Evolutionary conservation across 176 grass and related monocot species (phyloP), one percentile per base, ranked within the genome.

Genomic region (Aegilops bicornis): DNA sequence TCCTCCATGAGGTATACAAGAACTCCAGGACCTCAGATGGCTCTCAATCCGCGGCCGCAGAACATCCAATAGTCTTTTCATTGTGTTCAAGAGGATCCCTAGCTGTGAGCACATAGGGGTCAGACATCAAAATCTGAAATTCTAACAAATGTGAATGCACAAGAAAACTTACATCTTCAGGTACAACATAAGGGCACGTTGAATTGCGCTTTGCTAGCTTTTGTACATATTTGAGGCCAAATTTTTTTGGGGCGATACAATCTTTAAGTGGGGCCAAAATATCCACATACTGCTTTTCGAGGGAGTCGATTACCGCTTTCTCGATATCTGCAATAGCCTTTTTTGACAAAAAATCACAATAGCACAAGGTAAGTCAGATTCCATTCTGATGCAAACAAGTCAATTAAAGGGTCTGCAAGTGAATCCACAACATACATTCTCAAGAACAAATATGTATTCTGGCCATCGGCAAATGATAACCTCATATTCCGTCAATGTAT

Each of bases 321-420:
- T 99, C 94, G 83, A 99, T 84, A 96, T 99, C 97, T 83, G 92
- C 97, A 92, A 99, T 96, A 43, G 97, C 97, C 97, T 99, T 86
- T 88, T 91, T 45, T 88, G 87, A 83, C 63, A 63, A 89, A 89
- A 9, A 88, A 90, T 52, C 22, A 77, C 86, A 88, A 89, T 25
- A 73, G 78, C 62, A 79, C 16, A 71, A 71, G 10, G 22, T 77
- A 14, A 36, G 76, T 90, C 43, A 42, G 35, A 76, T 66, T 50
- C 37, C 65, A 42, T 92, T 88, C 17, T 40, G n/a, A 43, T 33
- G 62, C 13, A 83, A 73, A 23, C 45, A 52, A 32, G 79, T 58
- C 6, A 69, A 85, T 54, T 69, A 29, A 85, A 88, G 69, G 56
- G 2, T 62, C 5, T 23, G 16, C 29, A 70, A 87, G 52, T 82